These are phyloP conservation scores for Saitozyma podzolica DNA, from an alignment of 768 basidiomycete species.

Conservation along the genomic window DNA sequence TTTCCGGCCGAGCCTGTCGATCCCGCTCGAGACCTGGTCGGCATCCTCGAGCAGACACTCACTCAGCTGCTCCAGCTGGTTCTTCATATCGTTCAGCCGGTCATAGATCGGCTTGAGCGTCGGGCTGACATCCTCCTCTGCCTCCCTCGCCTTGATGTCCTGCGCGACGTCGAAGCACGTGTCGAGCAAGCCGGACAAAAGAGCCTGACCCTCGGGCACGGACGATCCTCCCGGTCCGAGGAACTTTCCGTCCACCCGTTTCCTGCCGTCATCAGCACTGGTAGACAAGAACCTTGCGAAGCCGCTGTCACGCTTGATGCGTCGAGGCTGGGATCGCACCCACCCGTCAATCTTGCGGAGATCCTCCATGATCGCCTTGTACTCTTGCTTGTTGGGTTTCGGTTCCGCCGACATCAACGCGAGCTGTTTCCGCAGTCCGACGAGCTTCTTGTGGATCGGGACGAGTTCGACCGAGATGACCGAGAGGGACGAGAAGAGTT, in stretches of 20 bases:
- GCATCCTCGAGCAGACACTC: conserved; percentile 3
- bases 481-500: conserved; percentile 79
- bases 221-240: conserved; percentile 78
- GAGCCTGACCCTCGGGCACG: conserved; percentile 86
- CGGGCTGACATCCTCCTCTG: conserved; percentile 73
- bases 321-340: conserved; percentile 5
- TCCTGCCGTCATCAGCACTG: conserved; percentile 56
- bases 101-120: conserved; percentile 91
- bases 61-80: conserved; percentile 79
- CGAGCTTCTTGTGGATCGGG: conserved; percentile 84
- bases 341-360: conserved; percentile 81
- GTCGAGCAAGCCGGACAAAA: conserved; percentile 88
- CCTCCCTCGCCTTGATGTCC: conserved; percentile 88
- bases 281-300: background rate
- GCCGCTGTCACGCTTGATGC: no score
- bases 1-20: background rate
- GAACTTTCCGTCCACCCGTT: conserved; percentile 95
- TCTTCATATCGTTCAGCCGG: conserved; percentile 77
- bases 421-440: conserved; percentile 82
- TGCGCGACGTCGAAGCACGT: conserved; percentile 94
- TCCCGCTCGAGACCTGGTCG: no score
- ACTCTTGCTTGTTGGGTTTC: conserved; percentile 76
- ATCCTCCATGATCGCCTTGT: conserved; percentile 88
- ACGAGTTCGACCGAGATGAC: conserved; percentile 86
- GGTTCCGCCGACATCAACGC: conserved; percentile 79